Base-by-base conservation (phyloP, 306 rosid species). In the Myrica gale region DNA sequence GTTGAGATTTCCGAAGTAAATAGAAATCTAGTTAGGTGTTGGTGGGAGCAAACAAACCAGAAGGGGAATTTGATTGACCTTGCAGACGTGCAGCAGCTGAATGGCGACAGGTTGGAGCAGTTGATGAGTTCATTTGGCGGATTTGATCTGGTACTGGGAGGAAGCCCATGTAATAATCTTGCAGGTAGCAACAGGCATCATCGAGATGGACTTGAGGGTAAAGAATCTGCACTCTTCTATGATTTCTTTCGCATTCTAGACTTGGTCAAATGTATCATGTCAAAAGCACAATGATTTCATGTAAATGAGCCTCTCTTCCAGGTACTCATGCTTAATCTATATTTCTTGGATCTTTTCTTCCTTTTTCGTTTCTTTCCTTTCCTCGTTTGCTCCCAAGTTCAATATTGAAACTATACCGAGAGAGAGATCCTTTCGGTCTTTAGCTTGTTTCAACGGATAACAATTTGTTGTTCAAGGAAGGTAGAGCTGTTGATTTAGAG, bases 11-110 rank as follows among this genome's bases (percentile, higher is more conserved):
- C 97, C 1, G 91, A 84, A 26, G 97, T 87, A 62, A 96, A 91
- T 61, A 84, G 98, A 56, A 89, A 86, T 47, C 90, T 90, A 1
- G 90, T 96, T 0, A 84, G 96, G 78, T 80, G 97, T 60, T 96
- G 99, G 99, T 96, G 99, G 99, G 99, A 96, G 76, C 99, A 96
- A 77, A 96, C 99, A 0, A 96, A 85, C 77, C 99, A 96, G 82
- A 90, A 71, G 55, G 99, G 99, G 16, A 83, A 80, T 65, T 72
- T 96, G 69, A 26, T 77, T 54, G 93, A 96, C 77, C 65, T 92
- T 13, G 90, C 71, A 0, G 99, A 92, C 43, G 94, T 96, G 42
- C 90, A 79, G 57, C 80, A 67, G 79, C 80, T 96, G 51, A 63
- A 90, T 54, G 85, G 76, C 0, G 87, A 87, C 3, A 85, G 86